These are phyloP conservation scores for Arctium lappa DNA, from an alignment of 129 eudicot genomes.

Conservation along the genomic window DNA sequence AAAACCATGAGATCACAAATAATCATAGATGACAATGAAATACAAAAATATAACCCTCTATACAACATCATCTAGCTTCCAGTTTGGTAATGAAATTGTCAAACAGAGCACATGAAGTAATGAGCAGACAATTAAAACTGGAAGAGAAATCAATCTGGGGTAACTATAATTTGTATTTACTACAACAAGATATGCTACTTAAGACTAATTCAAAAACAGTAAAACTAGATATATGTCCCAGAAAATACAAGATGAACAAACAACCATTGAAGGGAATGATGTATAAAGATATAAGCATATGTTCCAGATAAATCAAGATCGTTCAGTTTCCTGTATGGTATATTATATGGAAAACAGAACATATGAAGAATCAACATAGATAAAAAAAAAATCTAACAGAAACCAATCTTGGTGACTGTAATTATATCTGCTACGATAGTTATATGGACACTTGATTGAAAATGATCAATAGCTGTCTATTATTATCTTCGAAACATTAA, in stretches of 20 bases:
- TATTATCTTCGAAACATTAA: no score
- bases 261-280: background rate
- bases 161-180: background rate
- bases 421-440: background rate
- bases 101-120: background rate
- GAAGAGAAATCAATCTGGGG: background rate
- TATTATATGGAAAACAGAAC: background rate
- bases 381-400: background rate
- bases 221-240: background rate
- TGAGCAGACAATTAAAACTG: background rate
- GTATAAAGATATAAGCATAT: background rate
- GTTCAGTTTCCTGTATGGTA: background rate
- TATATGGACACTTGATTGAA: background rate
- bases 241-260: background rate
- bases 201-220: background rate
- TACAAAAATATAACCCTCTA: background rate
- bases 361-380: background rate
- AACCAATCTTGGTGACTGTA: background rate
- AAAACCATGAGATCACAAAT: slow-evolving; percentile 4
- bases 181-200: background rate
- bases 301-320: background rate
- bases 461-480: background rate
- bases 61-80: background rate
- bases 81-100: background rate
- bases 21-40: background rate